phyloP scores from a whole-genome alignment of 106 monocot genomes.

The Iris macrosiphon region DNA sequence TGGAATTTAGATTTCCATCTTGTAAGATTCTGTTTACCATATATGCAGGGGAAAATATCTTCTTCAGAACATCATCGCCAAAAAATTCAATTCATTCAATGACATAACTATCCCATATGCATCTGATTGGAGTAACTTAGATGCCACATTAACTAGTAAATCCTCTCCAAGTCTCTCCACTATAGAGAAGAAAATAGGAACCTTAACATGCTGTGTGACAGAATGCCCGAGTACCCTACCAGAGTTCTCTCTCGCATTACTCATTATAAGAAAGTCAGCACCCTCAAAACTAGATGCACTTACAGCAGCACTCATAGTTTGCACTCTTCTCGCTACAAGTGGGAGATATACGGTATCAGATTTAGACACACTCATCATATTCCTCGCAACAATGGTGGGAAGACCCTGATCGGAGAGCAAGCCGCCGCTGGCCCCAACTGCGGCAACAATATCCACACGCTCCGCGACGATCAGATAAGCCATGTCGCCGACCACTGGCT shows the following conservation, averaged over 20 bases:
- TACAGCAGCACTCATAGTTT: constrained; percentile 39
- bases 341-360: constrained; percentile 75
- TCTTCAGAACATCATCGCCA: constrained; percentile 32
- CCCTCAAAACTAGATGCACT: constrained; percentile 73
- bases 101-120: constrained; percentile 73
- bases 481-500: constrained; percentile 52
- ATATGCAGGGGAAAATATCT: constrained; percentile 24
- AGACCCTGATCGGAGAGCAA: constrained; percentile 87
- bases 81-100: constrained; percentile 50
- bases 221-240: constrained; percentile 17
- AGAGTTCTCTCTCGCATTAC: constrained; percentile 12
- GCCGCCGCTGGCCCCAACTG: constrained; percentile 75
- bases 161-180: constrained; percentile 22
- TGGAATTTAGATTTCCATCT: constrained; percentile 18
- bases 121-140: constrained; percentile 55
- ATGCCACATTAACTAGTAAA: constrained; percentile 17
- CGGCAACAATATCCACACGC: constrained; percentile 85
- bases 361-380: constrained; percentile 84
- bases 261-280: constrained; percentile 88
- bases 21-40: constrained; percentile 12
- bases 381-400: constrained; percentile 84
- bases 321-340: constrained; percentile 73
- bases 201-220: constrained; percentile 40
- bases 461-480: constrained; percentile 86
- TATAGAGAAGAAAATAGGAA: constrained; percentile 66